These are phyloP conservation scores for Corylus heterophylla DNA, from an alignment of 306 rosid species.

Conservation along the genomic window DNA sequence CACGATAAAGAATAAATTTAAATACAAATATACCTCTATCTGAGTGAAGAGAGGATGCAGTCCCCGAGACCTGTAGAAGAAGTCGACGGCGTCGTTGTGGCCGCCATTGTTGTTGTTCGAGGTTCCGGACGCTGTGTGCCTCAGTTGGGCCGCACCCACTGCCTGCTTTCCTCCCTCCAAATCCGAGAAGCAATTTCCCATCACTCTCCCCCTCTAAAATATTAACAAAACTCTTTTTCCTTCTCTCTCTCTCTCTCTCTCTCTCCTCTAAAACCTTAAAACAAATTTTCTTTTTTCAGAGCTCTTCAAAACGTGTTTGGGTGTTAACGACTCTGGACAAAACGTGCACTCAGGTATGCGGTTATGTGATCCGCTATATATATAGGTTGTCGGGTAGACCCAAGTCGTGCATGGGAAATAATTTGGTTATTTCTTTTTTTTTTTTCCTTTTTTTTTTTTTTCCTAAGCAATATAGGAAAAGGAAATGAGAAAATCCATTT, in stretches of 20 bases:
- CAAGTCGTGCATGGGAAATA: too few species aligned
- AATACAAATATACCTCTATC: slow-evolving; percentile 43
- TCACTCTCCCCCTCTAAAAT: slow-evolving; percentile 6
- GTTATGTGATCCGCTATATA: too few species aligned
- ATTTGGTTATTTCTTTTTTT: too few species aligned
- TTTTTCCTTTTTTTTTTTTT: too few species aligned
- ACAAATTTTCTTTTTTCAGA: neutral
- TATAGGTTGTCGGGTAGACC: too few species aligned
- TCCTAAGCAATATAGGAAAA: too few species aligned
- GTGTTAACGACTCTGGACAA: too few species aligned
- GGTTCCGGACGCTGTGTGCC: neutral
- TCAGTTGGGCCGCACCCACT: slow-evolving; percentile 44
- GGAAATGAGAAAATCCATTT: too few species aligned
- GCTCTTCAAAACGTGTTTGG: too few species aligned
- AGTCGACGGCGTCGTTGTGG: slow-evolving; percentile 70
- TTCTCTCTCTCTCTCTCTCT: too few species aligned
- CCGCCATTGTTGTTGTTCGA: neutral
- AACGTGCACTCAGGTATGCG: too few species aligned
- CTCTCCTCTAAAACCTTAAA: neutral
- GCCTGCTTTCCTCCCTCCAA: slow-evolving; percentile 58
- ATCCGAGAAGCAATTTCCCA: slow-evolving; percentile 82
- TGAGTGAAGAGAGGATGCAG: slow-evolving; percentile 38
- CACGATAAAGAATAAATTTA: too few species aligned
- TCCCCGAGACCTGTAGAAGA: slow-evolving; percentile 57
- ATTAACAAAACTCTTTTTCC: neutral